phyloP scores from a whole-genome alignment of 108 stramenopile genomes.

The Cylindrotheca fusiformis region DNA sequence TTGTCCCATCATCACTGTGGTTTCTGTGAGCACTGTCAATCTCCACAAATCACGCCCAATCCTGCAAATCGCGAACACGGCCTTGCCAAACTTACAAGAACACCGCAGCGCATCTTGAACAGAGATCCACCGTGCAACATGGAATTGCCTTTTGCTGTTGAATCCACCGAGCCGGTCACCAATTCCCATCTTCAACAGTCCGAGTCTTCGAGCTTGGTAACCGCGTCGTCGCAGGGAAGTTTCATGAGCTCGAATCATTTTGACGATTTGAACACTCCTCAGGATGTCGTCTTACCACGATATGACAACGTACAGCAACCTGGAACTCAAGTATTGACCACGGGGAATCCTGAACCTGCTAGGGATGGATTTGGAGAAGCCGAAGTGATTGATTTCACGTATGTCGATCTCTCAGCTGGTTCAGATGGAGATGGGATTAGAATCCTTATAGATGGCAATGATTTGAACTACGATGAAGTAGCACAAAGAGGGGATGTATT shows the following conservation, averaged over 20 bases:
- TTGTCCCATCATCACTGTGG: no score
- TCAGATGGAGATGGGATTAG: conserved; percentile 37
- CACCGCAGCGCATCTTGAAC: no score
- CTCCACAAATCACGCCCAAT: no score
- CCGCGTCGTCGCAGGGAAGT: conserved; percentile 42
- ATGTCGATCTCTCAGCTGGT: conserved; percentile 45
- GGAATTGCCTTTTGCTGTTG: conserved; percentile 42
- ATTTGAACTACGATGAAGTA: conserved; percentile 9
- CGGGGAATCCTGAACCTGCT: neutral
- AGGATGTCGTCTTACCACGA: conserved; percentile 25
- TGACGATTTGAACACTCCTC: conserved; percentile 23
- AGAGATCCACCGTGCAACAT: no score
- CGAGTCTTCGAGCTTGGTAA: conserved; percentile 27
- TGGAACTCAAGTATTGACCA: neutral
- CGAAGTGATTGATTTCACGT: conserved; percentile 43
- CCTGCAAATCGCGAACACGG: no score
- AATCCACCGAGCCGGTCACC: conserved; percentile 10
- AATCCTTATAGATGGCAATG: conserved; percentile 16
- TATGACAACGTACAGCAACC: conserved; percentile 9
- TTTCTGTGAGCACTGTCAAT: no score
- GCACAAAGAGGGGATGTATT: conserved; percentile 29
- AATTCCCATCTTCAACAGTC: conserved; percentile 18
- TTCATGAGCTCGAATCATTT: conserved; percentile 19
- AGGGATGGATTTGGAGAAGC: conserved; percentile 11
- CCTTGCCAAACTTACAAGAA: no score